Evolutionary conservation across 345 rosid species (phyloP), one percentile per base, ranked within the genome.

Genomic region (Arabis hirsuta): DNA sequence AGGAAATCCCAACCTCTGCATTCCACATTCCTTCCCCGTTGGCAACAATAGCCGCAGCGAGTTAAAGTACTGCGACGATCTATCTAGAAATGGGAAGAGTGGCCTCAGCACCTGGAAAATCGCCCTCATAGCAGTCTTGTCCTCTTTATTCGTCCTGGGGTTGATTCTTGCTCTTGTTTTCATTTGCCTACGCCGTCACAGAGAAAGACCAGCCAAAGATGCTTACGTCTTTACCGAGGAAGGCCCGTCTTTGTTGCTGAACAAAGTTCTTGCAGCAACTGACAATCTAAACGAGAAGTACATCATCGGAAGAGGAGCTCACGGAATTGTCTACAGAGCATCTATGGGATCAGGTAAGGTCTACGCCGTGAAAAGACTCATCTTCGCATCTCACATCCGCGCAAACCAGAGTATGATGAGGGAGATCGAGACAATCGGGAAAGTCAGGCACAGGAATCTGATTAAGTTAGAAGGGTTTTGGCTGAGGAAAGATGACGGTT

Each of bases 401-500:
- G 89, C 83, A 6, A 72, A 65, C 39, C 74, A 26, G 57, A 86
- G 90, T 41, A 85, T 92, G 89, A 47, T 81, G 43, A 78, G 86
- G 63, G 96, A 92, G 73, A 81, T 90, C 65, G 66, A 82, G 56
- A 92, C 96, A 1, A 69, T 85, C 3, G 90, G 80, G 73, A 81
- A 59, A 50, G 65, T 92, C 54, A 84, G 85, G 79, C 98, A 92
- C 73, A 82, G 96, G 53, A 92, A 92, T 69, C 80, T 92, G 74
- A 79, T 85, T 54, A 82, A 72, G 48, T 57, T 90, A 79, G 96
- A 92, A 78, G 88, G 87, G n/a, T 90, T 86, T 77, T 92, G 96
- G 96, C 43, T 82, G 16, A 72, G 85, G 61, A 84, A 83, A 69
- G 96, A 92, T 7, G 80, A 81, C 12, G 95, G 96, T 19, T 61